These are phyloP conservation scores for Dipodascus geniculatus DNA, from an alignment of 805 yeast genomes.

Conservation along the genomic window DNA sequence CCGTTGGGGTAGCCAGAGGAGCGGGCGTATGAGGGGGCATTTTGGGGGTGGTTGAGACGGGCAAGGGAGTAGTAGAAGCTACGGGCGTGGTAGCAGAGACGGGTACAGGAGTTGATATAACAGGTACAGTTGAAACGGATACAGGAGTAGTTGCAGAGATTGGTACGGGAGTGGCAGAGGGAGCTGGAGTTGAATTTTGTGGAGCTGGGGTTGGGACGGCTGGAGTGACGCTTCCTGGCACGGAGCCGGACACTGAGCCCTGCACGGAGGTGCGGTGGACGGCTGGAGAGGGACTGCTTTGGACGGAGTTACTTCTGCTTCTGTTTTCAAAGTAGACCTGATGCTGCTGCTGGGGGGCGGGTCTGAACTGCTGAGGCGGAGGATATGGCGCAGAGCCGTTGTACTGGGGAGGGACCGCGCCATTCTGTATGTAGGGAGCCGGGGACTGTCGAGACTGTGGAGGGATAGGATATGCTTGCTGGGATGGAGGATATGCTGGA, in stretches of 20 bases:
- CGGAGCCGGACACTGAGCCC: too few relatives aligned
- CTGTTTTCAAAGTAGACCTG: slow-evolving; percentile 16
- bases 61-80: not conserved
- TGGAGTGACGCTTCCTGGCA: slow-evolving; percentile 9
- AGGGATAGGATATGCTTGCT: slow-evolving; percentile 20
- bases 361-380: slow-evolving; percentile 20
- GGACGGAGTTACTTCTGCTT: not conserved
- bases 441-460: slow-evolving; percentile 9
- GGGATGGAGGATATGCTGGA: slow-evolving; percentile 16
- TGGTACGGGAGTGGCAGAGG: not conserved
- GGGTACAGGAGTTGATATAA: slow-evolving; percentile 4
- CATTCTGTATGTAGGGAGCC: slow-evolving; percentile 4
- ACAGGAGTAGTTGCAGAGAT: slow-evolving; percentile 1
- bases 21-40: not conserved
- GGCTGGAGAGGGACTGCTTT: not conserved
- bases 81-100: slow-evolving; percentile 3
- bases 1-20: not conserved
- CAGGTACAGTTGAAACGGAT: not conserved
- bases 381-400: slow-evolving; percentile 11
- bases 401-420: slow-evolving; percentile 19
- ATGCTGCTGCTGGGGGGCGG: slow-evolving; percentile 29
- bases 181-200: not conserved
- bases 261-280: not conserved
- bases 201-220: slow-evolving; percentile 2
- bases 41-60: not conserved